Base-by-base conservation (phyloP, 2,329 filamentous ascomycete species). In the Chaetomium globosum region DNA sequence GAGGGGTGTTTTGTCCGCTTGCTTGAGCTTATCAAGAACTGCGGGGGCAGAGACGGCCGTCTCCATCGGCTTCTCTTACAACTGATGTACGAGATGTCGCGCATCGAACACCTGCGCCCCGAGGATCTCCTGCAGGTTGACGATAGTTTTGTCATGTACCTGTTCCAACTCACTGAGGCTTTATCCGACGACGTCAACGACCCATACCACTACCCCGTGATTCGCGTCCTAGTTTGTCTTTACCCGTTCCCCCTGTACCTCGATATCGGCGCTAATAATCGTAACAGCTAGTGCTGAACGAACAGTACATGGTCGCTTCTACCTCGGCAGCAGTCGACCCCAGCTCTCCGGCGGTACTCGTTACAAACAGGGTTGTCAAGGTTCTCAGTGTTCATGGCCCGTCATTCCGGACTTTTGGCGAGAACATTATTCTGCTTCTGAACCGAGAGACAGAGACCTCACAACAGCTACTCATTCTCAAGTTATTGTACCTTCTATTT, bases 391-490 rank as follows among this genome's bases (percentile, higher is more conserved):
- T 91, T 28, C 85, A 95, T 73, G 94, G 94, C 3, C 85, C 87
- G 57, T 83, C 83, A 1, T 98, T 93, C 76, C 93, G 94, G 74
- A 97, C 94, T 0, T 99, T 99, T 80, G 95, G 95, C 60, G 94
- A 97, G 80, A 99, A 98, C 71, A 90, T 99, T 67, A 99, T 99
- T 69, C 82, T 99, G 5, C 85, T 99, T 1, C 83, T 99, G 48
- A 99, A 99, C 75, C 89, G 95, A 72, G 95, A 98, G 81, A 92
- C 90, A 10, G 93, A 98, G 77, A 96, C 95, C 0, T 94, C 93
- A 1, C 85, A 97, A 46, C 96, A 99, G 77, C 84, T 99, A 30
- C 85, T 99, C n/a, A 98, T 98, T 66, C 83, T 99, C 51, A 99
- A 99, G 78, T 86, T 97, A 4, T 82, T 99, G 31, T 99, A 98